These are phyloP conservation scores for Camellia granthamiana DNA, from an alignment of 148 eudicot genomes.

Conservation along the genomic window DNA sequence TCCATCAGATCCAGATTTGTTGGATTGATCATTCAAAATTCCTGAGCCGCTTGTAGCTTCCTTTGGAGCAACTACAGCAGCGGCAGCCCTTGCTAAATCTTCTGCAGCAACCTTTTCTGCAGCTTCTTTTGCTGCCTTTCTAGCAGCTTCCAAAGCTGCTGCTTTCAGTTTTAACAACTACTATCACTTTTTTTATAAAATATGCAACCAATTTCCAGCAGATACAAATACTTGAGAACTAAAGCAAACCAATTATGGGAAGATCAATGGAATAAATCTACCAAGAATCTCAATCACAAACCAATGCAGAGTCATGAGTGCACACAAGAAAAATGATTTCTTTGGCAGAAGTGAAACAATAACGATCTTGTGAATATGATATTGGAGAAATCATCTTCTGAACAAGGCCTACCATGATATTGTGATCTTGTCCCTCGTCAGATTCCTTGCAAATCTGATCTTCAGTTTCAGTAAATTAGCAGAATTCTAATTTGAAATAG, in stretches of 20 bases:
- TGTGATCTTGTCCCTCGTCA: not conserved
- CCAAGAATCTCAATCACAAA: constrained; percentile 8
- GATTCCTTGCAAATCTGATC: constrained; percentile 2
- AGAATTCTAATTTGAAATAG: not conserved
- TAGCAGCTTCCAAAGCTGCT: constrained; percentile 64
- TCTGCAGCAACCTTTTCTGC: constrained; percentile 46
- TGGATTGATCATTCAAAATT: constrained; percentile 21
- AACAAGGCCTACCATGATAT: not conserved
- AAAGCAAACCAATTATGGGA: constrained; percentile 3
- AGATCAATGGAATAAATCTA: not conserved
- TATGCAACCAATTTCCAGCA: not conserved
- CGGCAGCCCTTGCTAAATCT: constrained; percentile 31
- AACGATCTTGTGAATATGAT: not conserved
- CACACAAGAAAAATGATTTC: not conserved
- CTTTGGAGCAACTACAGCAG: constrained; percentile 21
- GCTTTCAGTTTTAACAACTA: constrained; percentile 16
- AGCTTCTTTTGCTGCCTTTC: constrained; percentile 65
- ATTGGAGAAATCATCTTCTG: not conserved
- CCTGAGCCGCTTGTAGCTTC: constrained; percentile 14
- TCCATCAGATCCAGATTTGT: constrained; percentile 28
- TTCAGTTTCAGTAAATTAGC: not conserved
- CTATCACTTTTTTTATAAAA: not conserved
- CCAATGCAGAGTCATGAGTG: not conserved
- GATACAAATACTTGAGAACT: not conserved
- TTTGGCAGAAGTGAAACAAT: not conserved